These are phyloP conservation scores for Aspergillus fijiensis DNA, from an alignment of 2,329 filamentous ascomycete species.

Conservation along the genomic window DNA sequence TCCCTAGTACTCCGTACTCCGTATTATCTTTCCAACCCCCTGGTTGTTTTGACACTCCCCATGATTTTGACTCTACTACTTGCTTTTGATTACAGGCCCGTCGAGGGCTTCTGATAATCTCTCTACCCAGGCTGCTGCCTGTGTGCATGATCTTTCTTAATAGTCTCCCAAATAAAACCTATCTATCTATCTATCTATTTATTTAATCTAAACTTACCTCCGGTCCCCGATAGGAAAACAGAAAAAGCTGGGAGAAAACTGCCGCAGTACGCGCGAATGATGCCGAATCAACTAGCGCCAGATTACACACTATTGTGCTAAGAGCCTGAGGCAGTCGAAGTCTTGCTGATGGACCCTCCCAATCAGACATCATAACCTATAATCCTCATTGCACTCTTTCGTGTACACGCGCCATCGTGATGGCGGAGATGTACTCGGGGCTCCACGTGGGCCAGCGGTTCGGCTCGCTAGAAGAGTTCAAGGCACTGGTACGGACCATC, in stretches of 20 bases:
- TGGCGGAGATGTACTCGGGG: constrained; percentile 43
- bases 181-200: not conserved
- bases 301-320: not conserved
- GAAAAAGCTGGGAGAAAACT: not conserved
- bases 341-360: constrained; percentile 30
- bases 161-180: not conserved
- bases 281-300: constrained; percentile 13
- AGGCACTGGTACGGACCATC: constrained; percentile 39
- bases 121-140: not conserved
- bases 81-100: not conserved
- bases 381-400: constrained; percentile 13
- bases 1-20: not conserved
- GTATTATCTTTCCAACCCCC: not conserved
- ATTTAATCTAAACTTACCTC: not conserved
- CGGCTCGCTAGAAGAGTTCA: constrained; percentile 41
- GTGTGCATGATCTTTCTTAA: not conserved
- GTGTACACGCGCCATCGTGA: constrained; percentile 17
- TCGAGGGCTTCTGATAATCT: not conserved
- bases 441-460: constrained; percentile 42
- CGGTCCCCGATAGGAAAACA: not conserved
- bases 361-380: constrained; percentile 13
- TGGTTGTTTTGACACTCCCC: not conserved
- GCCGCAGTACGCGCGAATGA: constrained; percentile 9
- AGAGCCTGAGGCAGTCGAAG: constrained; percentile 1
- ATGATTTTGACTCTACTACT: not conserved